A percentile compares a stretch with the other conserved stretches of the same genome.
Evolutionary conservation across 2,329 filamentous ascomycete genomes (phyloP).

Genomic region (Cadophora malorum): DNA sequence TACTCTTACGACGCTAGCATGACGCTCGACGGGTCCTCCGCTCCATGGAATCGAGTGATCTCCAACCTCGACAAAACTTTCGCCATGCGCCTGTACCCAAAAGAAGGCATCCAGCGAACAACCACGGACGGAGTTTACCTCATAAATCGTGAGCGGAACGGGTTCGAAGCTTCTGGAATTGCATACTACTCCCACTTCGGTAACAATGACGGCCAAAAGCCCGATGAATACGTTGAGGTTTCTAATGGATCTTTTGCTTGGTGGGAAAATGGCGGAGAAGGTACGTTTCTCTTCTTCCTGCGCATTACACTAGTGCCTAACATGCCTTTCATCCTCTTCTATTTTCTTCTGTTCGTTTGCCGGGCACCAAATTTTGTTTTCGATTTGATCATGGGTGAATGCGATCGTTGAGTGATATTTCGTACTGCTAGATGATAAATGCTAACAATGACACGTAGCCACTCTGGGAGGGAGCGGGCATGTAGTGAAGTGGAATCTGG

Average conservation of each 20-base stretch:
- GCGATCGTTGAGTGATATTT: too few relatives aligned
- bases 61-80: slow-evolving; percentile 21
- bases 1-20: slow-evolving; percentile 17
- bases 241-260: slow-evolving; percentile 18
- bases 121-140: slow-evolving; percentile 22
- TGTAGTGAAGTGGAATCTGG: slow-evolving; percentile 3
- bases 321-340: too few relatives aligned
- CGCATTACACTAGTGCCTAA: background rate
- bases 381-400: too few relatives aligned
- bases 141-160: background rate
- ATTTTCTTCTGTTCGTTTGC: too few relatives aligned
- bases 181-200: background rate
- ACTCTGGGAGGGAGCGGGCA: background rate
- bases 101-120: slow-evolving; percentile 19
- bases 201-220: slow-evolving; percentile 22
- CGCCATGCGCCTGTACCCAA: slow-evolving; percentile 21
- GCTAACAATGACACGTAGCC: background rate
- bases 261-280: slow-evolving; percentile 26
- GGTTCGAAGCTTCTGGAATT: background rate
- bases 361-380: too few relatives aligned
- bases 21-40: slow-evolving; percentile 21
- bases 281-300: background rate
- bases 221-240: slow-evolving; percentile 22
- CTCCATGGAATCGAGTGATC: slow-evolving; percentile 20
- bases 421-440: background rate